phyloP scores from a whole-genome alignment of 2,329 filamentous ascomycete species.

The Fusarium proliferatum region DNA sequence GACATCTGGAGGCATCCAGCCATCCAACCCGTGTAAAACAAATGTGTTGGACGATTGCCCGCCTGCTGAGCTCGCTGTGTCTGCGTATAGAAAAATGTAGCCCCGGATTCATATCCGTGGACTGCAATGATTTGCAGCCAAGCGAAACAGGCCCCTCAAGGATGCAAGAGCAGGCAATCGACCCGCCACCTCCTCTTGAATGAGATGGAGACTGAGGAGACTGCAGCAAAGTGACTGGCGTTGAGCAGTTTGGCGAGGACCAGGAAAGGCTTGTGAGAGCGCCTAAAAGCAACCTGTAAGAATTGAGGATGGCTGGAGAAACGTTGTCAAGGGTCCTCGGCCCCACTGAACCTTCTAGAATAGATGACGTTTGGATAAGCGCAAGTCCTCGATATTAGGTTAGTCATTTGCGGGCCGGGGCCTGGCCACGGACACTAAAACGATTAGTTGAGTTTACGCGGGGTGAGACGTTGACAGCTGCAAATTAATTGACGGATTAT shows the following conservation, averaged over 20 bases:
- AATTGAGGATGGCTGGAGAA: constrained; percentile 26
- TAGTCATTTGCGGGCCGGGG: constrained; percentile 23
- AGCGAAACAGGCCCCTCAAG: constrained; percentile 32
- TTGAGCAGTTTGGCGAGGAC: constrained; percentile 17
- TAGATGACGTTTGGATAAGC: constrained; percentile 45
- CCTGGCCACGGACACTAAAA: constrained; percentile 38
- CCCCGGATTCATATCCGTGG: constrained; percentile 28
- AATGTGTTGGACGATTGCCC: constrained; percentile 11
- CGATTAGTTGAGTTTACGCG: constrained; percentile 32
- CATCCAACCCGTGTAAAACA: neutral
- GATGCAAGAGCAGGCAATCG: constrained; percentile 10
- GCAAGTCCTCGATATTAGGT: constrained; percentile 50
- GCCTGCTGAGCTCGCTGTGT: constrained; percentile 5
- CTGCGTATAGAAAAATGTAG: constrained; percentile 5
- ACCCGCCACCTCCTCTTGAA: constrained; percentile 19
- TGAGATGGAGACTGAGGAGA: neutral
- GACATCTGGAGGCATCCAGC: neutral
- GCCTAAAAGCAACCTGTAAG: constrained; percentile 16
- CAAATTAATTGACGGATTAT: constrained; percentile 14
- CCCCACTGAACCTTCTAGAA: constrained; percentile 62
- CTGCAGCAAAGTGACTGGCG: neutral
- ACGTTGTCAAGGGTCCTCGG: constrained; percentile 28
- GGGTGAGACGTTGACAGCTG: constrained; percentile 5
- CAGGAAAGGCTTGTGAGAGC: constrained; percentile 18
- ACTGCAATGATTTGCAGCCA: constrained; percentile 38